Evolutionary conservation across 2,329 filamentous ascomycete genomes (phyloP), one percentile per base, ranked within the genome.

Genomic region (Colletotrichum sp.): DNA sequence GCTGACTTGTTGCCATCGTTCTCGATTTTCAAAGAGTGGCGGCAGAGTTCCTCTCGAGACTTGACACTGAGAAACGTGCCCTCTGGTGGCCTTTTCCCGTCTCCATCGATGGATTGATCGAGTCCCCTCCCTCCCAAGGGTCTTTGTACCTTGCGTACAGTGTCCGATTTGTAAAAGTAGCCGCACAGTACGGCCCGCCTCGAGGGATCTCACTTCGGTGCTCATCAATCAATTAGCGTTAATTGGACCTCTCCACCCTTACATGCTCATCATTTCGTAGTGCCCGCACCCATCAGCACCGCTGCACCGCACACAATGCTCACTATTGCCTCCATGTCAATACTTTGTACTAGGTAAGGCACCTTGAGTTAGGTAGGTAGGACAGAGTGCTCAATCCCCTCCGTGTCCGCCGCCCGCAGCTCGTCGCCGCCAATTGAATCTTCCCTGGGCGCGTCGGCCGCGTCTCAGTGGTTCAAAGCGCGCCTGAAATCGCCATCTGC

Each of bases 201-300:
- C 16, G 55, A 70, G 57, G 66, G 7, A 63, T 70, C 57, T 63
- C 59, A 26, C 28, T 24, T 32, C 32, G 49, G 5, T 36, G 34
- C 32, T 63, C 24, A 34, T 60, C 70, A 69, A 68, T 62, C 70
- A 72, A 69, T 69, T 62, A 68, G 64, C 55, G 70, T 68, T 52
- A 59, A 62, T 68, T 62, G 36, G 68, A 39, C 34, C 59, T 34
- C 30, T 30, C 26, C 49, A 24, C 39, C 66, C 52, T 52, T 32
- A 39, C 52, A 52, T 30, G 64, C 10, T 67, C 24, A 49, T 49
- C 18, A 21, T 67, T 67, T 30, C 64, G 32, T 28, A 59, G 55
- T 44, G 24, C 26, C 24, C 24, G n/a, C 26, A n/a, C 39, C 18
- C 28, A 2, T 44, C n/a, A 55, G 18, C 62, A 39, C 21, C 24